These are phyloP conservation scores for Dioszegia aurantiaca DNA, from an alignment of 768 basidiomycete species.

Conservation along the genomic window DNA sequence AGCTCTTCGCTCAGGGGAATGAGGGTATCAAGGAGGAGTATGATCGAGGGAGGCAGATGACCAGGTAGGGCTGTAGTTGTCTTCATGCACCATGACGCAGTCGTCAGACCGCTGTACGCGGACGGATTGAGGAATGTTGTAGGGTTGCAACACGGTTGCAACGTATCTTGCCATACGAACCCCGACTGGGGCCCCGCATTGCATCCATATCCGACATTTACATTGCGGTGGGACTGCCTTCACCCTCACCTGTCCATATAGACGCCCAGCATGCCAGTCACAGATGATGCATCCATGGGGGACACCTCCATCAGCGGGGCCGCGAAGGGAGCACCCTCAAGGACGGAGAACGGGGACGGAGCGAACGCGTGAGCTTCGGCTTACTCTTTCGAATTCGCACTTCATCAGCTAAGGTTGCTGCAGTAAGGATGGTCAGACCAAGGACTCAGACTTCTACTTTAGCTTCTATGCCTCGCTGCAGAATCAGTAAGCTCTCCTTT, in stretches of 20 bases:
- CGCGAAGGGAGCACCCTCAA: too few relatives aligned
- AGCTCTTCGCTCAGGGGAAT: neutral
- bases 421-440: constrained; percentile 11
- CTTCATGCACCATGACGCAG: neutral
- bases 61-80: neutral
- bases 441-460: constrained; percentile 49
- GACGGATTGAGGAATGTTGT: too few relatives aligned
- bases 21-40: constrained; percentile 9
- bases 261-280: too few relatives aligned
- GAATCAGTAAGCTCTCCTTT: constrained; percentile 37
- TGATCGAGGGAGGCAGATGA: constrained; percentile 9
- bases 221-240: too few relatives aligned
- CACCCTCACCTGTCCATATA: neutral
- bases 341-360: too few relatives aligned
- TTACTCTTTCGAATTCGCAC: neutral
- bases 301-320: neutral
- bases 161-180: too few relatives aligned
- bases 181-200: too few relatives aligned
- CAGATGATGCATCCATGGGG: too few relatives aligned
- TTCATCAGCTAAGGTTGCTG: neutral
- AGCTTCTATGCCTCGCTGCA: constrained; percentile 47
- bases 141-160: too few relatives aligned
- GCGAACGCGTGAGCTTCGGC: neutral
- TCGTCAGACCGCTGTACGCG: neutral
- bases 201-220: too few relatives aligned